Conservation (phyloP, 2,329 filamentous ascomycete genomes). For the Endoconidiophora laricicola region DNA sequence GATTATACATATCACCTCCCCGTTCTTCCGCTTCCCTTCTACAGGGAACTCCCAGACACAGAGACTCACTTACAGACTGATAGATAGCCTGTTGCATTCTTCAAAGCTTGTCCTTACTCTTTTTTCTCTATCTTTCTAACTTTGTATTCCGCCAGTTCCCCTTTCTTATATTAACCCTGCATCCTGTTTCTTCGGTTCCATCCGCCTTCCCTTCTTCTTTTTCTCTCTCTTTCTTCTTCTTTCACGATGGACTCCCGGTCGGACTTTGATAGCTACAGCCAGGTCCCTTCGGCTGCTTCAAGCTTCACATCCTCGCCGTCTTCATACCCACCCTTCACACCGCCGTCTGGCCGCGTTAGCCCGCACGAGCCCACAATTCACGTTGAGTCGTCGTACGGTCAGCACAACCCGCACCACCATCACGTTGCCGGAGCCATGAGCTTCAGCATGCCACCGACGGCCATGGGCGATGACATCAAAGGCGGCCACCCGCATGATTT, state of each 20-base stretch:
- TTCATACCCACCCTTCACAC: conserved; percentile 28
- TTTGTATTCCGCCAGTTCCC: not conserved
- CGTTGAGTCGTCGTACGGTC: conserved; percentile 6
- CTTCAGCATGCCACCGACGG: conserved; percentile 8
- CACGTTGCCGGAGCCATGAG: conserved; percentile 2
- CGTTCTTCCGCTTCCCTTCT: not conserved
- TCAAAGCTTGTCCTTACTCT: not conserved
- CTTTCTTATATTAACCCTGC: not conserved
- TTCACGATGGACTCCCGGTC: conserved; percentile 25
- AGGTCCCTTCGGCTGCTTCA: conserved; percentile 18
- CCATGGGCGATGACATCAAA: conserved; percentile 5
- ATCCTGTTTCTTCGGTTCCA: not conserved
- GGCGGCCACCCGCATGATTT: conserved; percentile 1
- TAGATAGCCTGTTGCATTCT: conserved; percentile 5
- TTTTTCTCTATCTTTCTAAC: not conserved
- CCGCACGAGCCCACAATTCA: conserved; percentile 8
- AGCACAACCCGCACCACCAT: not conserved
- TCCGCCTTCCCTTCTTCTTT: conserved; percentile 2
- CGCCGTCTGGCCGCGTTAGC: conserved; percentile 23
- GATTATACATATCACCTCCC: conserved; percentile 1
- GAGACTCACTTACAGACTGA: not conserved
- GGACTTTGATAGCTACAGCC: conserved; percentile 24
- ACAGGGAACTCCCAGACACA: not conserved
- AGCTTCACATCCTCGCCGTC: conserved; percentile 27
- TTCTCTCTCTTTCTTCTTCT: conserved; percentile 14